Percentiles rank a stretch among this genome's conserved stretches.
These are phyloP conservation scores for Leucosporidium scottii DNA, from an alignment of 768 basidiomycete species.

Conservation along the genomic window DNA sequence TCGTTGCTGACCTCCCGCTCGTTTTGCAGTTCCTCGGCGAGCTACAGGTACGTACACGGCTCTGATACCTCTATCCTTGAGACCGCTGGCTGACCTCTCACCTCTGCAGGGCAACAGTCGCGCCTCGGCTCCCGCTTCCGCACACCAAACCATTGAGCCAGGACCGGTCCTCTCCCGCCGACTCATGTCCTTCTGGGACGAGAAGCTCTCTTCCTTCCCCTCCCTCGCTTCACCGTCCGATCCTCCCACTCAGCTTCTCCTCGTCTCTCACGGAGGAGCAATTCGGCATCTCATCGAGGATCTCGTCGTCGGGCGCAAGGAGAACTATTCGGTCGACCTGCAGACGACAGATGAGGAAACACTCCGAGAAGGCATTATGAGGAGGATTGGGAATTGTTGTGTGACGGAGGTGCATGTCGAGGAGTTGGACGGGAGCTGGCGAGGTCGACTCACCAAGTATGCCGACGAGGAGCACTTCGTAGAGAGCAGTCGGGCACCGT, in stretches of 20 bases:
- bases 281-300: constrained; percentile 25
- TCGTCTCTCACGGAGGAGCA: constrained; percentile 29
- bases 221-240: neutral
- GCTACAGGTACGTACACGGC: constrained; percentile 12
- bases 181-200: constrained; percentile 26
- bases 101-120: constrained; percentile 19
- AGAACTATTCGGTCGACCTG: neutral
- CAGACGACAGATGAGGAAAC: neutral
- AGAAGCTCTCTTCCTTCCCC: constrained; percentile 6
- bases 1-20: neutral
- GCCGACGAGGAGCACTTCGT: neutral
- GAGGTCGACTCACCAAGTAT: neutral
- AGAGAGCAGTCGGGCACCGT: neutral
- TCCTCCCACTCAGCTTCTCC: constrained; percentile 1
- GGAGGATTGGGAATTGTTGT: constrained; percentile 28
- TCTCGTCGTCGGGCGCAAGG: constrained; percentile 4
- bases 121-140: constrained; percentile 19
- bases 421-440: neutral
- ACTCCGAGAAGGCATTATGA: constrained; percentile 8
- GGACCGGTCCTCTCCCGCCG: constrained; percentile 2
- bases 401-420: constrained; percentile 23
- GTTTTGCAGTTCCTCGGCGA: constrained; percentile 21
- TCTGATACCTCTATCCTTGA: neutral
- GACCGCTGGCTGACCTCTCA: neutral
- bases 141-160: constrained; percentile 18